Percentiles rank a stretch among this genome's conserved stretches.
Evolutionary conservation across 2,329 filamentous ascomycete genomes (phyloP).

Genomic region (Ascochyta lentis): DNA sequence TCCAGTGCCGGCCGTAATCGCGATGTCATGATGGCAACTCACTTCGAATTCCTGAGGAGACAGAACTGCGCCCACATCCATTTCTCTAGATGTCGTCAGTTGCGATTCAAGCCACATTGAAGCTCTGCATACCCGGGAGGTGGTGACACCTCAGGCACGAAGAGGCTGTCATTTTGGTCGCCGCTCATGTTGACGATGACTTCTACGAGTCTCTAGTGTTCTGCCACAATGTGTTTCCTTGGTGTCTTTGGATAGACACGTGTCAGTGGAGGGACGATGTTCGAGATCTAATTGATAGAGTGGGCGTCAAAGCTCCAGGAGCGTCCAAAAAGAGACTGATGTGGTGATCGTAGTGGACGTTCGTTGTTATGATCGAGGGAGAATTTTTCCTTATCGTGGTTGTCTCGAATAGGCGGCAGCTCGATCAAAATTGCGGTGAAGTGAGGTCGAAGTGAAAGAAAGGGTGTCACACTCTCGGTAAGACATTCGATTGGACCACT

Average conservation of each 20-base stretch:
- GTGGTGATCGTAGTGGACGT: background rate
- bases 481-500: background rate
- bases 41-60: constrained; percentile 1
- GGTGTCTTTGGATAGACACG: background rate
- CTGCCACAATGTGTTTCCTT: too few relatives aligned
- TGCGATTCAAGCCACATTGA: background rate
- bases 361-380: background rate
- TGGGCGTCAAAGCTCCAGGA: background rate
- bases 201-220: too few relatives aligned
- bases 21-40: background rate
- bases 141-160: constrained; percentile 4
- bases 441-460: constrained; percentile 7
- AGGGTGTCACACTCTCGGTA: background rate
- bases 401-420: constrained; percentile 2
- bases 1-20: background rate
- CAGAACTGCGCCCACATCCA: background rate
- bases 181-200: background rate
- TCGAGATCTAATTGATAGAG: background rate
- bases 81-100: background rate
- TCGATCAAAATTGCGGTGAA: background rate
- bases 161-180: background rate
- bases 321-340: background rate
- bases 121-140: background rate
- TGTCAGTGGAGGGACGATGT: background rate
- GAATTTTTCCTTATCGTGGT: background rate